Evolutionary conservation across 805 yeast genomes (phyloP).

Genomic region (Candida boleticola): DNA sequence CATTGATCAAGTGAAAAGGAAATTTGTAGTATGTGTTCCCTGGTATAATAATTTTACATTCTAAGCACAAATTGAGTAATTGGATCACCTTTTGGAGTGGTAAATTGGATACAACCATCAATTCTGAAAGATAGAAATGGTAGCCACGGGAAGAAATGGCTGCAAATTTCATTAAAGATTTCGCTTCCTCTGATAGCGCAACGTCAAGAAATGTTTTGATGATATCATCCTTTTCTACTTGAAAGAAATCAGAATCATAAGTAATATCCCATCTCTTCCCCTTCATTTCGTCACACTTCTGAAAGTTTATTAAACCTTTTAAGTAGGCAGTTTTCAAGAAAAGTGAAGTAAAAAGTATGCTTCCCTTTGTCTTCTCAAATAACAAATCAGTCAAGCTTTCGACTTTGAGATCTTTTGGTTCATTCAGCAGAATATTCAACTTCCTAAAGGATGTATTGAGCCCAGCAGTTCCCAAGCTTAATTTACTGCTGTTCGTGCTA

Average conservation of each 20-base stretch:
- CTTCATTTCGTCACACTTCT: constrained; percentile 3
- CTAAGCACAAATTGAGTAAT: constrained; percentile 32
- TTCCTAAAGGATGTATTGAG: not conserved
- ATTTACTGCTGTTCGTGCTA: not conserved
- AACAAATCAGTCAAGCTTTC: constrained; percentile 6
- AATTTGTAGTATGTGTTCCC: constrained; percentile 44
- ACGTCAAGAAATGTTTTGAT: constrained; percentile 20
- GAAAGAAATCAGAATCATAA: not conserved
- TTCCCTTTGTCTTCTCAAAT: constrained; percentile 16
- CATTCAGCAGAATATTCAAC: not conserved
- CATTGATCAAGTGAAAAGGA: constrained; percentile 40
- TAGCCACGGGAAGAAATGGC: constrained; percentile 39
- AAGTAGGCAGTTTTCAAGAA: constrained; percentile 7
- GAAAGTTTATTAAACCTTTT: constrained; percentile 4
- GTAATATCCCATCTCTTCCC: constrained; percentile 8
- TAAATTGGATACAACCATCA: constrained; percentile 34
- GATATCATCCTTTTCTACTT: constrained; percentile 7
- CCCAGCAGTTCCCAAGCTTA: not conserved
- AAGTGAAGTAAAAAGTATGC: constrained; percentile 13
- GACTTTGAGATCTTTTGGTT: constrained; percentile 4
- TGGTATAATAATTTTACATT: constrained; percentile 33
- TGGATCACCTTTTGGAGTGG: constrained; percentile 30
- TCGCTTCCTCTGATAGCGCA: constrained; percentile 15
- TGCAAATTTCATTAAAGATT: constrained; percentile 34
- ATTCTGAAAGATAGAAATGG: constrained; percentile 35